A percentile compares a stretch with the other conserved stretches of the same genome.
These are phyloP conservation scores for Blastocystis hominis DNA, from an alignment of 352 stramenopile genomes.

Conservation along the genomic window DNA sequence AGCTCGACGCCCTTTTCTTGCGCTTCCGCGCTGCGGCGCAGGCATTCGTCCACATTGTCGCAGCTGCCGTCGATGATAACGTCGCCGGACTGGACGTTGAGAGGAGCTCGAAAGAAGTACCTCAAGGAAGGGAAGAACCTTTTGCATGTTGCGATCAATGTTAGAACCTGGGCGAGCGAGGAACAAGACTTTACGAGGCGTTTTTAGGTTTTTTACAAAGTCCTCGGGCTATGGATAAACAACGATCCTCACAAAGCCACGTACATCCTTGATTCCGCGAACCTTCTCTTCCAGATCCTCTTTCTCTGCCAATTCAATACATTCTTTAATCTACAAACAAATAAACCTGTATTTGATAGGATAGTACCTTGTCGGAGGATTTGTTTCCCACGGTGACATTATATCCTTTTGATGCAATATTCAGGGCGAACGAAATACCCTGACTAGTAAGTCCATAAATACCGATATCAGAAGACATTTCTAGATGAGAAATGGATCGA, in stretches of 20 bases:
- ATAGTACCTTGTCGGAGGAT: conserved; percentile 34
- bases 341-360: neutral
- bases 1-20: neutral
- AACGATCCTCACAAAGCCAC: neutral
- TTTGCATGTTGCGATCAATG: conserved; percentile 27
- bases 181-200: neutral
- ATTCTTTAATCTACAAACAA: conserved; percentile 28
- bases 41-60: neutral
- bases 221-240: neutral
- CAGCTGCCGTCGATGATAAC: neutral
- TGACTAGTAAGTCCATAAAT: conserved; percentile 47
- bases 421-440: conserved; percentile 1
- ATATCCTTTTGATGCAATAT: neutral
- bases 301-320: conserved; percentile 30
- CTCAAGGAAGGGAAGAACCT: neutral
- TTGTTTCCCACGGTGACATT: conserved; percentile 39
- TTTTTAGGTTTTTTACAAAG: conserved; percentile 22
- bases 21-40: neutral
- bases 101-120: neutral
- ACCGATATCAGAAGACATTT: conserved; percentile 56
- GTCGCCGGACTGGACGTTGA: neutral
- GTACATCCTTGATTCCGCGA: conserved; percentile 40
- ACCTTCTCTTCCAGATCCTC: conserved; percentile 16
- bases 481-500: neutral
- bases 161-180: neutral